phyloP scores from a whole-genome alignment of 306 rosid species.

The Amphicarpaea edgeworthii region DNA sequence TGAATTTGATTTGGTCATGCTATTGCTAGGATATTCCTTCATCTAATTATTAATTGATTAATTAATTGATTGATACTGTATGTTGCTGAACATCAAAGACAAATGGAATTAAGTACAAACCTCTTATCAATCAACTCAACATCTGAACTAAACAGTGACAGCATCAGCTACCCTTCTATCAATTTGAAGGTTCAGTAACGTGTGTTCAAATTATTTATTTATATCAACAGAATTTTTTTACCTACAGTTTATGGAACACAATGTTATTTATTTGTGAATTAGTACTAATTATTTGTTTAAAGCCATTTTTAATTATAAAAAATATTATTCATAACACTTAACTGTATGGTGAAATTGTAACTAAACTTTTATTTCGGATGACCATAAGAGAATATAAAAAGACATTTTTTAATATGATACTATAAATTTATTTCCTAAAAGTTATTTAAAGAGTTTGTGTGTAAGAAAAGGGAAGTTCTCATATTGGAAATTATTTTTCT shows the following conservation, averaged over 20 bases:
- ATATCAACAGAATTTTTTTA: background rate
- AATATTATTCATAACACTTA: background rate
- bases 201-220: background rate
- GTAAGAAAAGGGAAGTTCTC: too few species aligned
- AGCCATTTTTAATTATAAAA: background rate
- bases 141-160: background rate
- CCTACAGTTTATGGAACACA: background rate
- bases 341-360: too few species aligned
- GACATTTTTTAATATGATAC: too few species aligned
- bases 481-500: too few species aligned
- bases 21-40: too few species aligned
- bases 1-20: conserved; percentile 4
- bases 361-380: too few species aligned
- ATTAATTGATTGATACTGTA: too few species aligned
- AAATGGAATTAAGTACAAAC: background rate
- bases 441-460: too few species aligned
- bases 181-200: background rate
- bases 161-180: background rate
- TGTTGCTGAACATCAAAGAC: background rate
- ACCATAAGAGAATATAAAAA: too few species aligned
- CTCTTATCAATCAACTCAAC: background rate
- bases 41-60: too few species aligned
- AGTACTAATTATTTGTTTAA: background rate
- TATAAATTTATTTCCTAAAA: too few species aligned
- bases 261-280: background rate